Evolutionary conservation across 2,329 filamentous ascomycete species (phyloP), one percentile per base, ranked within the genome.

Genomic region (Neocucurbitaria cava): DNA sequence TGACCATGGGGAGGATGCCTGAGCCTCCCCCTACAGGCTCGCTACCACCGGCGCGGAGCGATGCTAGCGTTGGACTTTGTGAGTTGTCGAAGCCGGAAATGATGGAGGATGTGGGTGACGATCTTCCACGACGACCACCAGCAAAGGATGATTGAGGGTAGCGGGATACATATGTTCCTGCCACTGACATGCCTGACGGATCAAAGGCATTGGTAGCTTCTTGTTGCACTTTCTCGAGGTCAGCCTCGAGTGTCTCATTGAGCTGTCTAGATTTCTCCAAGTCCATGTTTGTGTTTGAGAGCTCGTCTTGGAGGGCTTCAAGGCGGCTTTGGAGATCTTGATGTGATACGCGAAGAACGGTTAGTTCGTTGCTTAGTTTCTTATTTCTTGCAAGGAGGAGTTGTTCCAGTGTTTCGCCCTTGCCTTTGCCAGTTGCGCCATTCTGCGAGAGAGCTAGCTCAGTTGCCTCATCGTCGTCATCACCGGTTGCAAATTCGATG

Each of bases 1-100:
- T 96, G 47, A 99, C 90, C 96, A 99, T 99, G 30, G 95, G 96
- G 21, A 99, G 81, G 61, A 99, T 97, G 11, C 93, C 92, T 0
- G 91, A 91, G 2, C 91, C 91, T 49, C 90, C 85, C 28, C 89
- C 90, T 50, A 89, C 83, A 8, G 88, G 82, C 58, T 87, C 85
- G 42, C 92, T 90, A 10, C 54, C 49, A 8, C 56, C 65, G 2
- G 83, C 83, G 28, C 86, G 83, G 21, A 89, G 78, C 6, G 84
- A 78, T 35, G 88, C 85, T 62, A 88, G 78, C 13, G 80, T 81
- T 17, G 59, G 49, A 56, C 53, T 68, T 44, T 68, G 66, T 3
- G 67, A 65, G 7, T 70, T 68, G 54, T 96, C 91, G 71, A 97
- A 92, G n/a, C 95, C 95, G 56, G 93, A 97, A 67, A 99, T 98